A percentile compares a stretch with the other conserved stretches of the same genome.
Evolutionary conservation across 2,329 filamentous ascomycete species (phyloP).

Genomic region (Cadophora malorum): DNA sequence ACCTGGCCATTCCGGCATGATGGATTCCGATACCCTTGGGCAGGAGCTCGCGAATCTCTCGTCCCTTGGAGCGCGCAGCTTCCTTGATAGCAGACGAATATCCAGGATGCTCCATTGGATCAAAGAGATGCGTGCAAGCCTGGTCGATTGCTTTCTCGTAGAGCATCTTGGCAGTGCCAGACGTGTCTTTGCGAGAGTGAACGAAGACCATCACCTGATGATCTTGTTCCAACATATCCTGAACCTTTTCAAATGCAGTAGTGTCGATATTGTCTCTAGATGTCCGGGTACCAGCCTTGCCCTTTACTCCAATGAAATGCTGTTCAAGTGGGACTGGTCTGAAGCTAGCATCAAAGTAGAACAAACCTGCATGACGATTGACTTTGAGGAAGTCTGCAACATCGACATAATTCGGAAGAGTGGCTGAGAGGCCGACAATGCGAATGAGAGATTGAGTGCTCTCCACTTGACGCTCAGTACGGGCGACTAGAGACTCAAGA

Average conservation of each 20-base stretch:
- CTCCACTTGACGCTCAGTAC: constrained; percentile 95
- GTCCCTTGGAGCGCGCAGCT: constrained; percentile 83
- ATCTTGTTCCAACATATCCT: constrained; percentile 87
- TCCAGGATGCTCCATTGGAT: constrained; percentile 77
- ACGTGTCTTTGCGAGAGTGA: constrained; percentile 93
- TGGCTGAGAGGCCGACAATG: constrained; percentile 93
- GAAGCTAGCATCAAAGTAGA: constrained; percentile 97
- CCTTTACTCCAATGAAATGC: constrained; percentile 95
- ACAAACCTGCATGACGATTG: constrained; percentile 88
- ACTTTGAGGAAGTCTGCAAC: constrained; percentile 97
- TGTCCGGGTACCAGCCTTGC: constrained; percentile 80
- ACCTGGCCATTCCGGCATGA: constrained; percentile 94
- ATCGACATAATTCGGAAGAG: constrained; percentile 94
- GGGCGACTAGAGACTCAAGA: constrained; percentile 91
- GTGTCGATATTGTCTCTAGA: constrained; percentile 89
- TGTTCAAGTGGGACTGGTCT: constrained; percentile 95
- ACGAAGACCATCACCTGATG: constrained; percentile 99
- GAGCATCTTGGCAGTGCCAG: constrained; percentile 84
- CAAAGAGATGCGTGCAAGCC: constrained; percentile 80
- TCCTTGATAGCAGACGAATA: constrained; percentile 83
- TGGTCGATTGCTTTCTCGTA: constrained; percentile 87
- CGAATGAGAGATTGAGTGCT: constrained; percentile 97
- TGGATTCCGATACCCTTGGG: constrained; percentile 93
- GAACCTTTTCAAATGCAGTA: constrained; percentile 91
- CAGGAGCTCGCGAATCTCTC: constrained; percentile 87